A percentile compares a stretch with the other conserved stretches of the same genome.
Conservation (phyloP, 2,329 filamentous ascomycete genomes). For the Colletotrichum sp. region DNA sequence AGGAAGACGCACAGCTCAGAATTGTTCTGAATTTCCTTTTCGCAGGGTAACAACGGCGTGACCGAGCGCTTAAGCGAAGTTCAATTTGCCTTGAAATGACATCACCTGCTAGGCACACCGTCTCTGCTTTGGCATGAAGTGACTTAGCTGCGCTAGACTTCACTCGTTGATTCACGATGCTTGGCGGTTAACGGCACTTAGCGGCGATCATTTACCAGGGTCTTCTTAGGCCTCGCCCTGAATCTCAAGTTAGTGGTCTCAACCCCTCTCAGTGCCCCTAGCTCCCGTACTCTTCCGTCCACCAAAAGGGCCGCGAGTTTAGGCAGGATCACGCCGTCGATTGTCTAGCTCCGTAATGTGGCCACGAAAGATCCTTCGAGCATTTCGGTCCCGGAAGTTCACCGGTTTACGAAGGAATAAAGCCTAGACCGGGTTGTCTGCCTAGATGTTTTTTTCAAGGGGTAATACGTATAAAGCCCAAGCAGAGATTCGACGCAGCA, state of each 20-base stretch:
- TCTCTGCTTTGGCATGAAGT: not conserved
- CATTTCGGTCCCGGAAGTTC: not conserved
- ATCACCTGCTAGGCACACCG: not conserved
- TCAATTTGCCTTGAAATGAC: not conserved
- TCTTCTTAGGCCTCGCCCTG: not conserved
- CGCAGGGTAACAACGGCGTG: not conserved
- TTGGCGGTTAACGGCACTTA: not conserved
- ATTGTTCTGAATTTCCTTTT: not conserved
- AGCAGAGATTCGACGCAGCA: not conserved
- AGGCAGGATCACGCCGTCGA: not conserved
- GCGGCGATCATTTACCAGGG: not conserved
- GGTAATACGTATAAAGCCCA: not conserved
- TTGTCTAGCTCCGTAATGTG: not conserved
- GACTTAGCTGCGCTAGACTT: not conserved
- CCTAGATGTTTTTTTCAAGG: not conserved
- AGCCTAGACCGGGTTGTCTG: not conserved
- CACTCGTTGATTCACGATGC: not conserved
- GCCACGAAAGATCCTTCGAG: not conserved
- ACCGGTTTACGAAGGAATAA: not conserved
- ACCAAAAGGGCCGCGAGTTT: not conserved
- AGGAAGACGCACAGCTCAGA: not conserved
- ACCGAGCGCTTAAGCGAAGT: not conserved
- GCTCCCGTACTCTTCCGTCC: not conserved
- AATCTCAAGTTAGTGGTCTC: not conserved
- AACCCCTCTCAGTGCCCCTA: not conserved